A percentile compares a stretch with the other conserved stretches of the same genome.
Evolutionary conservation across 192 early-diverging fungal genomes (phyloP).

Genomic region (Phycomyces blakesleeanus): DNA sequence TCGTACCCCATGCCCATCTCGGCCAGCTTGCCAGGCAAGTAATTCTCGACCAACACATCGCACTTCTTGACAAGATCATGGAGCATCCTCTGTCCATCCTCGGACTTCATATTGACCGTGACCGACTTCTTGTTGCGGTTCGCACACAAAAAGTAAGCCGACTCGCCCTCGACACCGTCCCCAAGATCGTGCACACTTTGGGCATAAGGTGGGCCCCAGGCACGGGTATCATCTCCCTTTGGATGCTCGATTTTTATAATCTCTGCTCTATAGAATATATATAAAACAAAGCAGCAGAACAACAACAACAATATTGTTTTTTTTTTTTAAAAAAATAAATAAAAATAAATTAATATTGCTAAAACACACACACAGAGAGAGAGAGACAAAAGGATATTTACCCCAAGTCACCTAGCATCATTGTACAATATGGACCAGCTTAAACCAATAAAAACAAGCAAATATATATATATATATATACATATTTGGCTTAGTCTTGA

Average conservation of each 20-base stretch:
- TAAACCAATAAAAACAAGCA: not conserved
- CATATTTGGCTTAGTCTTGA: constrained; percentile 16
- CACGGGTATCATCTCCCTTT: constrained; percentile 76
- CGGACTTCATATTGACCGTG: constrained; percentile 76
- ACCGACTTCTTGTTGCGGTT: constrained; percentile 94
- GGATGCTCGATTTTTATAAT: constrained; percentile 91
- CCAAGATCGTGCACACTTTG: constrained; percentile 26
- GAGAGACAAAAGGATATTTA: too few species aligned
- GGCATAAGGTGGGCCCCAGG: constrained; percentile 78
- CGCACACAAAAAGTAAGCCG: constrained; percentile 86
- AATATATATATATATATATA: not conserved
- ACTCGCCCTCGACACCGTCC: constrained; percentile 48
- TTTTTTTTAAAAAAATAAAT: too few species aligned
- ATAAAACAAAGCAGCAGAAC: not conserved
- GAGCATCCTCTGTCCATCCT: constrained; percentile 61
- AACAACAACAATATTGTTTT: too few species aligned
- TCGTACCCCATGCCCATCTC: constrained; percentile 75
- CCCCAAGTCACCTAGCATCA: constrained; percentile 77
- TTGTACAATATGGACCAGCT: constrained; percentile 79
- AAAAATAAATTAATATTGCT: too few species aligned
- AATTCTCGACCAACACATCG: constrained; percentile 92
- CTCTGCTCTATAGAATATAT: constrained; percentile 56
- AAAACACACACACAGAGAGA: too few species aligned
- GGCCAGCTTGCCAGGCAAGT: constrained; percentile 82
- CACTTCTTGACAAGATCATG: constrained; percentile 57